Evolutionary conservation across 768 basidiomycete species (phyloP).

Genomic region (Lentinula aciculospora): DNA sequence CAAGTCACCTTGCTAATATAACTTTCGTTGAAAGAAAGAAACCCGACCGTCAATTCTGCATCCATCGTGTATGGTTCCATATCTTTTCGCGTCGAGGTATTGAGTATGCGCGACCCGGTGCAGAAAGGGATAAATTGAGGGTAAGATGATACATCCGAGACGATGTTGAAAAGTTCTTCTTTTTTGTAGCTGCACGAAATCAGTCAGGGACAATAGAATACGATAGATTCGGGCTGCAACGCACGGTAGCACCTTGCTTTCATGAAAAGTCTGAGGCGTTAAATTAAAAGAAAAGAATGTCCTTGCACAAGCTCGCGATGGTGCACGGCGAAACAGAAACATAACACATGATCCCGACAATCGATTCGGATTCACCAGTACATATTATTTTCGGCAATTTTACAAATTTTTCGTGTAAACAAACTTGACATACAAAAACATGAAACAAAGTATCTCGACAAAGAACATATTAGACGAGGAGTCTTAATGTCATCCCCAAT

Average conservation of each 20-base stretch:
- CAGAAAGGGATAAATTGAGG: conserved; percentile 88
- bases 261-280: conserved; percentile 64
- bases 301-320: neutral
- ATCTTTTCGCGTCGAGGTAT: conserved; percentile 23
- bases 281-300: conserved; percentile 27
- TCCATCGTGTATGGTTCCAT: conserved; percentile 44
- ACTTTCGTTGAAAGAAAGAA: conserved; percentile 80
- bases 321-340: neutral
- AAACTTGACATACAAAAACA: neutral
- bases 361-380: neutral
- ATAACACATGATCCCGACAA: neutral
- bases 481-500: too few relatives aligned
- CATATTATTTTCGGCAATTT: too few relatives aligned
- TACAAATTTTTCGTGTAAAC: neutral
- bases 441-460: neutral
- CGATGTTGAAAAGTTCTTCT: conserved; percentile 76
- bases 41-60: conserved; percentile 85
- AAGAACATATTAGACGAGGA: too few relatives aligned
- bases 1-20: conserved; percentile 86
- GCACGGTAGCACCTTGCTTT: conserved; percentile 85
- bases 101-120: conserved; percentile 61
- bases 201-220: conserved; percentile 7
- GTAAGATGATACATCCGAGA: conserved; percentile 86
- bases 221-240: conserved; percentile 21
- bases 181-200: conserved; percentile 58